Conservation (phyloP, 2,329 filamentous ascomycete species). For the Neopestalotiopsis sp. region DNA sequence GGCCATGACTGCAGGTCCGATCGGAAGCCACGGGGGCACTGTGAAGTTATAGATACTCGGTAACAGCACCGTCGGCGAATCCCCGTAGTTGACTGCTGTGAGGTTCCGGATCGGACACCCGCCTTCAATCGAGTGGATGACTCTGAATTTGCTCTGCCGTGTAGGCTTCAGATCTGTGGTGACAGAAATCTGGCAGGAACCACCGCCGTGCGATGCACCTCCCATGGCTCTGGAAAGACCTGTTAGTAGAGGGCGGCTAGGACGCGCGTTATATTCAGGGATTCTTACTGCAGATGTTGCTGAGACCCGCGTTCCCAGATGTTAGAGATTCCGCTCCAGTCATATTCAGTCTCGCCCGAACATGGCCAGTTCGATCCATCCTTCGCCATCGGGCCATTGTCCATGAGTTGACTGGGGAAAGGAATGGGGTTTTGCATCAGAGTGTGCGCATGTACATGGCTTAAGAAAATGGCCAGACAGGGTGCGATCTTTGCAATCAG, state of each 20-base stretch:
- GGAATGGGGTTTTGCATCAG: constrained; percentile 1
- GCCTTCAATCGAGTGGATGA: constrained; percentile 86
- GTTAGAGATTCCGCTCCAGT: not conserved
- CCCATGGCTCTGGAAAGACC: constrained; percentile 1
- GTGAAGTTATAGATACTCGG: constrained; percentile 70
- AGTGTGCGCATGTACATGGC: not conserved
- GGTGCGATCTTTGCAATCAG: not conserved
- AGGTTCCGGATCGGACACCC: constrained; percentile 74
- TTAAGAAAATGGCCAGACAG: not conserved
- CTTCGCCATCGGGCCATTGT: constrained; percentile 2
- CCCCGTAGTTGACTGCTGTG: constrained; percentile 58
- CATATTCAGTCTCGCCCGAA: constrained; percentile 6
- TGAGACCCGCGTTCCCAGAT: constrained; percentile 7
- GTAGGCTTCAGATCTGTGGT: constrained; percentile 78
- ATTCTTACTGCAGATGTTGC: constrained; percentile 3
- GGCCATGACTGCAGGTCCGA: constrained; percentile 79
- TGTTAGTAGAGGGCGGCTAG: not conserved
- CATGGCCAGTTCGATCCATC: constrained; percentile 7
- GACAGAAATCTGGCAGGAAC: constrained; percentile 87
- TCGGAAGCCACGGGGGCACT: constrained; percentile 72
- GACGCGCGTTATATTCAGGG: not conserved
- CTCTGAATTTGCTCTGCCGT: constrained; percentile 75
- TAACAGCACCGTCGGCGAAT: constrained; percentile 46
- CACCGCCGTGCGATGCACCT: constrained; percentile 72
- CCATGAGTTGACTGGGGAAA: not conserved